Conservation (phyloP, 2,329 filamentous ascomycete species). For the Graphilbum ipis-grandicollis region DNA sequence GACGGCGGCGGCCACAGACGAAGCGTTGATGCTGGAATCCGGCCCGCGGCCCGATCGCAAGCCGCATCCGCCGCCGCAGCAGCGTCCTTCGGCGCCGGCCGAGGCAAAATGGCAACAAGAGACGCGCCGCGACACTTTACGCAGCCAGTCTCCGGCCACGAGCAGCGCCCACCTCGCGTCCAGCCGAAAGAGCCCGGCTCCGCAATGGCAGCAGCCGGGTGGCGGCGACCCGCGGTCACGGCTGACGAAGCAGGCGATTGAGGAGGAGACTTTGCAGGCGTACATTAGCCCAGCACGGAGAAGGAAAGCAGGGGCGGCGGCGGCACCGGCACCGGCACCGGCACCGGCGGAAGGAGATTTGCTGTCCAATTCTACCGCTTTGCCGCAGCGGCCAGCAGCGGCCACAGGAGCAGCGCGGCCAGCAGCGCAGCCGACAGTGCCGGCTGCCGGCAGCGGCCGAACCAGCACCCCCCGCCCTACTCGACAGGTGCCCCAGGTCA, state of each 20-base stretch:
- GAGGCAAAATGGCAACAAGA: conserved; percentile 10
- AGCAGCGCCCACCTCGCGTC: conserved; percentile 13
- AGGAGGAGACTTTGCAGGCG: conserved; percentile 65
- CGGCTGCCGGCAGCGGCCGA: too few relatives aligned
- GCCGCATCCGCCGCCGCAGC: too few relatives aligned
- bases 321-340: conserved; percentile 19
- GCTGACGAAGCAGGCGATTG: conserved; percentile 54
- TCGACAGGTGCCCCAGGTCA: conserved; percentile 50
- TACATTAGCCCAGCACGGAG: conserved; percentile 81
- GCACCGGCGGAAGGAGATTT: conserved; percentile 36
- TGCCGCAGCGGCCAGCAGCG: conserved; percentile 12
- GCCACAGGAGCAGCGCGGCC: conserved; percentile 2
- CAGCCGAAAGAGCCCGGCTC: conserved; percentile 26
- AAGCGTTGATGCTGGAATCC: conserved; percentile 65
- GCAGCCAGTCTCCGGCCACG: conserved; percentile 31
- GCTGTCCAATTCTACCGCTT: conserved; percentile 34
- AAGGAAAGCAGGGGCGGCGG: conserved; percentile 26
- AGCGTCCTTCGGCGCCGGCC: conserved; percentile 5
- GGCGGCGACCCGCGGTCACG: conserved; percentile 36
- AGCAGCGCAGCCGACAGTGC: conserved; percentile 16
- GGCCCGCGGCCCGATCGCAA: conserved; percentile 34
- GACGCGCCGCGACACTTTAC: conserved; percentile 15
- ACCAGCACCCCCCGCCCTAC: too few relatives aligned
- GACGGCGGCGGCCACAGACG: conserved; percentile 33
- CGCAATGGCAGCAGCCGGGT: conserved; percentile 47